Conservation (phyloP, 2,329 filamentous ascomycete species). For the Phoma sp. region DNA sequence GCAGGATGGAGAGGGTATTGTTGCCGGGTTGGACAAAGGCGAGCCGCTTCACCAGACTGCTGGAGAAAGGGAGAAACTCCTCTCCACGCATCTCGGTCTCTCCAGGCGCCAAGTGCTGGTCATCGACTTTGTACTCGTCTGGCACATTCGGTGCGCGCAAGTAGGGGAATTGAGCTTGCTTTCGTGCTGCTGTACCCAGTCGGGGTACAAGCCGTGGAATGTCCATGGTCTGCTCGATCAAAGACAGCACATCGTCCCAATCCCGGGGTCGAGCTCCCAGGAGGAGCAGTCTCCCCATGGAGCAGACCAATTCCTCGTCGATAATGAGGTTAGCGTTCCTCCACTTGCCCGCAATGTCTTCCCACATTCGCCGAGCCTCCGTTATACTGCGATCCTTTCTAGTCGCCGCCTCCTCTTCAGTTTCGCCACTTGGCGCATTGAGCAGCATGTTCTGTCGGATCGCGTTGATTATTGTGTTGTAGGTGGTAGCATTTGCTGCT, state of each 20-base stretch:
- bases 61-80: conserved; percentile 41
- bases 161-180: conserved; percentile 31
- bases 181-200: conserved; percentile 40
- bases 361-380: conserved; percentile 79
- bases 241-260: conserved; percentile 72
- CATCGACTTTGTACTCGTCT: conserved; percentile 32
- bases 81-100: conserved; percentile 33
- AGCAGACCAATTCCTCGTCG: conserved; percentile 78
- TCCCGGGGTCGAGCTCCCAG: conserved; percentile 66
- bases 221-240: conserved; percentile 83
- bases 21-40: conserved; percentile 58
- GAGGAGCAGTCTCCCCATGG: conserved; percentile 82
- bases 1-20: conserved; percentile 69
- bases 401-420: conserved; percentile 32
- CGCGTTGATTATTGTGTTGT: conserved; percentile 81
- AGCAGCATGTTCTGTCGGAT: conserved; percentile 56
- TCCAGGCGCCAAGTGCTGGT: conserved; percentile 36
- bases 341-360: conserved; percentile 80
- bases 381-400: conserved; percentile 58
- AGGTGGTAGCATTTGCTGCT: conserved; percentile 75
- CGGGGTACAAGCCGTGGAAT: conserved; percentile 64
- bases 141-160: conserved; percentile 47
- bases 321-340: conserved; percentile 70
- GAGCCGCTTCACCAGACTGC: conserved; percentile 40
- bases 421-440: conserved; percentile 35